Conservation (phyloP, 257 asterid species). For the Solanum neorickii region DNA sequence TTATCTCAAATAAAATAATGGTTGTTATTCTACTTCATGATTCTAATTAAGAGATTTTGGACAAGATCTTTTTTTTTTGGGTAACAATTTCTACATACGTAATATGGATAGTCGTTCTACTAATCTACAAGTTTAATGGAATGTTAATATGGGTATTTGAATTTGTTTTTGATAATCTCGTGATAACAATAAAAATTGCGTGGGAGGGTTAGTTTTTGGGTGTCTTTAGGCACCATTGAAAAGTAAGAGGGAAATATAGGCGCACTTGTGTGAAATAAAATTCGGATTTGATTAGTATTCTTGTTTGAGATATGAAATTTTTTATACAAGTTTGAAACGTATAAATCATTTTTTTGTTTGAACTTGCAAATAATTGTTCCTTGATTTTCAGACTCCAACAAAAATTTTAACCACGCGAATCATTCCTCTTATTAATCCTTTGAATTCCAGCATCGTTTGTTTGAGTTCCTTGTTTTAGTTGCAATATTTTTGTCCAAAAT, state of each 20-base stretch:
- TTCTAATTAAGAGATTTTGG: not conserved
- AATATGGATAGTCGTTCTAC: not conserved
- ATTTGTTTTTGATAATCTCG: not conserved
- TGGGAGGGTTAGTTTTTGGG: not conserved
- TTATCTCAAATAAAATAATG: not conserved
- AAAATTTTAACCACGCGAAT: not conserved
- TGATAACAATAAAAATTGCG: not conserved
- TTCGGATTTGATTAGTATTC: not conserved
- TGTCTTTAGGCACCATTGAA: not conserved
- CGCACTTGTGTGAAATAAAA: not conserved
- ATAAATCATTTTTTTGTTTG: not conserved
- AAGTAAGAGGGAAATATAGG: not conserved
- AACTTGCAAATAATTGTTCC: not conserved
- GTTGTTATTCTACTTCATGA: not conserved
- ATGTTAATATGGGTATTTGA: not conserved
- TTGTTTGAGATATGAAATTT: not conserved
- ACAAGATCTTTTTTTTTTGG: not conserved
- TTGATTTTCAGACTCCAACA: not conserved
- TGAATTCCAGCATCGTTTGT: not conserved
- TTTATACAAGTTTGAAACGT: not conserved
- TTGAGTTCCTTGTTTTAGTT: no score
- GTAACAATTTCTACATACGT: not conserved
- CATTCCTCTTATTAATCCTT: not conserved
- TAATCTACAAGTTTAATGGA: not conserved
- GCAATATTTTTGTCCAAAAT: no score